These are phyloP conservation scores for Seiridium unicorne DNA, from an alignment of 2,329 filamentous ascomycete genomes.

Conservation along the genomic window DNA sequence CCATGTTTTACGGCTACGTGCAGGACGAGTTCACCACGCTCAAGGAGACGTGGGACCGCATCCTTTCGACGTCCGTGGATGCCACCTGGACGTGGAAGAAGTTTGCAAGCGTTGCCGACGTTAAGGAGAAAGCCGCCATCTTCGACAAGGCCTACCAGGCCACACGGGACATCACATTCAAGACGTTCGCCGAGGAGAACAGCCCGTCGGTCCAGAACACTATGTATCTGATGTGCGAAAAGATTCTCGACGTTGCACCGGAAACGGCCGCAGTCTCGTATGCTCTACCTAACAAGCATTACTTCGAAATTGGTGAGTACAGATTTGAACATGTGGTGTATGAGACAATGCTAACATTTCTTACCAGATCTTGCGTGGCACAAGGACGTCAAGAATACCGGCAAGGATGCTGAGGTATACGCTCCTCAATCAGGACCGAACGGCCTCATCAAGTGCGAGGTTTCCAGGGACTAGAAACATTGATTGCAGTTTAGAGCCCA, in stretches of 20 bases:
- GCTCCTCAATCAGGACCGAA: conserved; percentile 92
- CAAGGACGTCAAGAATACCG: conserved; percentile 92
- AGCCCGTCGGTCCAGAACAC: conserved; percentile 94
- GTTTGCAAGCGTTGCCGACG: conserved; percentile 65
- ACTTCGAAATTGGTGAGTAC: conserved; percentile 85
- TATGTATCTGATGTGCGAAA: conserved; percentile 98
- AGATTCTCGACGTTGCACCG: conserved; percentile 76
- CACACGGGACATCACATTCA: conserved; percentile 83
- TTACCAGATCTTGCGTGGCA: conserved; percentile 86
- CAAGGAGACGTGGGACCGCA: conserved; percentile 88
- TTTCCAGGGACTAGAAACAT: conserved; percentile 52
- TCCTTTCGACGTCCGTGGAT: conserved; percentile 91
- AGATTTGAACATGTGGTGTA: neutral
- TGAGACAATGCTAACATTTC: neutral
- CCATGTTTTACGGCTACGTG: conserved; percentile 92
- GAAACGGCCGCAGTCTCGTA: conserved; percentile 75
- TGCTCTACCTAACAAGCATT: conserved; percentile 94
- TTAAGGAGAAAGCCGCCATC: conserved; percentile 59
- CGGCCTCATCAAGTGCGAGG: conserved; percentile 91
- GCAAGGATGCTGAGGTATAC: conserved; percentile 92
- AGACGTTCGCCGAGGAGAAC: conserved; percentile 85
- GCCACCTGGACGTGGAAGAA: conserved; percentile 81
- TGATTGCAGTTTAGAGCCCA: neutral
- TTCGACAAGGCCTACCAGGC: conserved; percentile 80
- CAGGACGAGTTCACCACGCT: conserved; percentile 92